These are phyloP conservation scores for Ceratocystis diversiconidia DNA, from an alignment of 2,329 filamentous ascomycete genomes.

Conservation along the genomic window DNA sequence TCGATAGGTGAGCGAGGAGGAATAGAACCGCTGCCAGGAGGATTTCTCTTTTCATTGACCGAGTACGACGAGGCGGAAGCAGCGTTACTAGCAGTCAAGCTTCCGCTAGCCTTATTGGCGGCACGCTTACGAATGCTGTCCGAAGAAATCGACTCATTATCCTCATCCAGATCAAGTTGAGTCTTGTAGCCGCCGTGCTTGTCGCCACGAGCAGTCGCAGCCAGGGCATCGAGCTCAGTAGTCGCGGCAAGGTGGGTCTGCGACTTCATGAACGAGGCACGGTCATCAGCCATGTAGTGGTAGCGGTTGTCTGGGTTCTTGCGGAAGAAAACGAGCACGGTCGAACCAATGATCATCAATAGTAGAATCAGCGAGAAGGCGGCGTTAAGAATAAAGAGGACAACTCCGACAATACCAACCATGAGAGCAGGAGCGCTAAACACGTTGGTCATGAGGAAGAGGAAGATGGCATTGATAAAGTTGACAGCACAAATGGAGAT, in stretches of 20 bases:
- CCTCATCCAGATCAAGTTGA: conserved; percentile 27
- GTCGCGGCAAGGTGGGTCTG: conserved; percentile 62
- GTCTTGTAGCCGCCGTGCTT: conserved; percentile 38
- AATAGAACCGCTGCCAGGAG: neutral
- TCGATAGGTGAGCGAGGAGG: conserved; percentile 29
- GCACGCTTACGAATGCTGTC: conserved; percentile 28
- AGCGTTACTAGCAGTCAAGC: conserved; percentile 22
- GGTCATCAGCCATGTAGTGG: conserved; percentile 91
- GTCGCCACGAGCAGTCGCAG: conserved; percentile 76
- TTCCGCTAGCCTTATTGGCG: conserved; percentile 23
- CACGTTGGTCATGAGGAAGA: conserved; percentile 75
- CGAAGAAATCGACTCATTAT: conserved; percentile 30
- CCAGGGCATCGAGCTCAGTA: conserved; percentile 80
- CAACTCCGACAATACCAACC: conserved; percentile 73
- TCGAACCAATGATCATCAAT: conserved; percentile 57
- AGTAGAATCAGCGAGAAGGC: conserved; percentile 69
- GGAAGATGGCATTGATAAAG: conserved; percentile 79
- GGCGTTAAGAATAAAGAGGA: conserved; percentile 80
- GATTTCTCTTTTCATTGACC: conserved; percentile 19
- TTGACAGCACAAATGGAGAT: conserved; percentile 83
- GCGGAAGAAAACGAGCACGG: conserved; percentile 57
- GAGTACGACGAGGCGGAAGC: conserved; percentile 21
- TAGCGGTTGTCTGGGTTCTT: conserved; percentile 93
- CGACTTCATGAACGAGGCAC: conserved; percentile 95
- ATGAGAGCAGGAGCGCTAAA: conserved; percentile 75